These are phyloP conservation scores for Buxus sempervirens DNA, from an alignment of 164 flowering plant species.

Conservation along the genomic window DNA sequence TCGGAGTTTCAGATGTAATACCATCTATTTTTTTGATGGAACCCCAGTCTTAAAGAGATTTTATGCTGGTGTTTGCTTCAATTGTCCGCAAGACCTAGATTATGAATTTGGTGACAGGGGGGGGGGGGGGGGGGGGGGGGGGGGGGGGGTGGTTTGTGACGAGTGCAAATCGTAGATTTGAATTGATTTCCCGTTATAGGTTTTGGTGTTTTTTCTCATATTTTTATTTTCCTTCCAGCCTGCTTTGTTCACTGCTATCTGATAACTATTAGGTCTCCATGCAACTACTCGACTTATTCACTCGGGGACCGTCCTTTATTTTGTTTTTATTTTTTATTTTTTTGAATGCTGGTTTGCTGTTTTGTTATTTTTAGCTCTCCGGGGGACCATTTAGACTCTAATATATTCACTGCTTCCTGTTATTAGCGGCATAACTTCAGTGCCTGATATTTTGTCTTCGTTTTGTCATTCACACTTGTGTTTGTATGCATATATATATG, in stretches of 20 bases:
- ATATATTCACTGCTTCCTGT: too few relatives aligned
- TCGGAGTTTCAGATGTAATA: not conserved
- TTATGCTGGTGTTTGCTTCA: not conserved
- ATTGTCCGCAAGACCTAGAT: not conserved
- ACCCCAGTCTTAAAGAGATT: constrained; percentile 5
- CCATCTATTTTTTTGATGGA: not conserved
- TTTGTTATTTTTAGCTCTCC: too few relatives aligned
- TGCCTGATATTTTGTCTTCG: too few relatives aligned
- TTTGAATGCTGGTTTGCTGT: too few relatives aligned
- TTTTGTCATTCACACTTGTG: too few relatives aligned
- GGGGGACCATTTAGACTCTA: too few relatives aligned
- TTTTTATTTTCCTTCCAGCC: not conserved
- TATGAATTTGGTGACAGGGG: not conserved
- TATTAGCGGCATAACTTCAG: too few relatives aligned
- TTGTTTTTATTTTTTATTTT: too few relatives aligned
- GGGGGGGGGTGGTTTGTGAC: not conserved
- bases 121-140: not conserved
- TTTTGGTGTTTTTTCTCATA: not conserved
- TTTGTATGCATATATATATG: too few relatives aligned
- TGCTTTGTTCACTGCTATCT: not conserved
- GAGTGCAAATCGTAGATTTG: not conserved
- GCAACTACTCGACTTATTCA: not conserved
- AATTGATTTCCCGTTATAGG: not conserved
- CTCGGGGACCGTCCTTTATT: too few relatives aligned
- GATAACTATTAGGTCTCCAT: too few relatives aligned